phyloP scores from a whole-genome alignment of 2,329 filamentous ascomycete species.

The Trichoderma sp. region DNA sequence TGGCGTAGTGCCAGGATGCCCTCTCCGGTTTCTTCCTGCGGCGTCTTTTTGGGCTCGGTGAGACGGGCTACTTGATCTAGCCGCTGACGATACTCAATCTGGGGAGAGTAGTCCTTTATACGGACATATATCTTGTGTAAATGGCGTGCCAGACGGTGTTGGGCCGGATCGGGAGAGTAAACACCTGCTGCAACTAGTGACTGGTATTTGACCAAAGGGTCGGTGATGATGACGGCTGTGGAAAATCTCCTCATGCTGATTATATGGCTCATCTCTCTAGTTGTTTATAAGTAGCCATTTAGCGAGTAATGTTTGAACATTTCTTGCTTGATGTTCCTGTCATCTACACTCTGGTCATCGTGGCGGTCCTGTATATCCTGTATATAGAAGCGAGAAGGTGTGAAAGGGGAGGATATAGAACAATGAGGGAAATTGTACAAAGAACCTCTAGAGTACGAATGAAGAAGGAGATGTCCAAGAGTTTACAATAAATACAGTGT shows the following conservation, averaged over 20 bases:
- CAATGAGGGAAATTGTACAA: not conserved
- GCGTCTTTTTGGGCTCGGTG: constrained; percentile 34
- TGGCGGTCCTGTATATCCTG: not conserved
- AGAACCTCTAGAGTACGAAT: not conserved
- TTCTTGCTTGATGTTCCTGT: not conserved
- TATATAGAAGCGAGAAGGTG: not conserved
- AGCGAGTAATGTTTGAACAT: not conserved
- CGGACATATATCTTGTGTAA: constrained; percentile 74
- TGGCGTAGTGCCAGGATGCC: constrained; percentile 49
- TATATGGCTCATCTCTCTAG: not conserved
- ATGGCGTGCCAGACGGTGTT: constrained; percentile 73
- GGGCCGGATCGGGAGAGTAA: constrained; percentile 68
- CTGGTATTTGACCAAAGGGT: constrained; percentile 76
- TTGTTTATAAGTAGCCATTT: not conserved
- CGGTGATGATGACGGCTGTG: constrained; percentile 62
- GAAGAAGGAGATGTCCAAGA: not conserved
- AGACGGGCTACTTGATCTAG: constrained; percentile 61
- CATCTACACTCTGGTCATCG: not conserved
- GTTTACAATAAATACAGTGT: not conserved
- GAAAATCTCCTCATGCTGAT: constrained; percentile 39
- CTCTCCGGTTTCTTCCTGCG: constrained; percentile 35
- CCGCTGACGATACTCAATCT: constrained; percentile 66
- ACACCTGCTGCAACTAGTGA: constrained; percentile 66
- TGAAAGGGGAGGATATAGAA: not conserved
- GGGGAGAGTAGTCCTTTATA: constrained; percentile 77